Evolutionary conservation across 306 rosid genomes (phyloP), one percentile per base, ranked within the genome.

Genomic region (Pueraria montana): DNA sequence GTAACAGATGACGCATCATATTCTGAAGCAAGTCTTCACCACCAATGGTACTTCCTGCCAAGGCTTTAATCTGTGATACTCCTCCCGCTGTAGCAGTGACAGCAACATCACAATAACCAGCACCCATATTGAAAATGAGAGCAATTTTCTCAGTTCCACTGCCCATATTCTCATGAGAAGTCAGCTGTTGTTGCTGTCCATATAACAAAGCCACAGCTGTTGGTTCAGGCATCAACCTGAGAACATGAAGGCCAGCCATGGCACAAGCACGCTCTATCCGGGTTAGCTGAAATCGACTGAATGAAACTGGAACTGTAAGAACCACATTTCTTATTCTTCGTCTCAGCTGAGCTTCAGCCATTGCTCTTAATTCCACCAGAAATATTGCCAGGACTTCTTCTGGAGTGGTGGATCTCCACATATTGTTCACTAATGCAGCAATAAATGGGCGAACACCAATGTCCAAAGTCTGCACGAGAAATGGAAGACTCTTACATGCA

Each of bases 1-100:
- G 97, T 65, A 92, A 79, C 46, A 95, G 88, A 85, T 90, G 42
- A 11, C 23, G 87, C 93, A 93, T 92, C 89, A 88, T 92, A 55
- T 89, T 95, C 87, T 92, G 98, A 83, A 95, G 98, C 74, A 95
- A 70, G 87, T 95, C 99, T 86, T 95, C 99, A 61, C 99, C 99
- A 21, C 98, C 99, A n/a, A 89, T 64, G 32, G 97, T 82, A 79
- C 88, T 83, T 82, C 99, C 99, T 24, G 96, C 90, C 80, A 95
- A 78, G 63, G 99, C 88, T 85, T 89, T 93, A 74, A 93, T 93
- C 84, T 95, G 94, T 2, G 97, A 89, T 48, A 92, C 89, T 67
- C 99, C 98, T 63, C 96, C 96, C 0, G 93, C 93, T 21, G 96
- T 86, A 63, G 93, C 96, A 32, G 91, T 80, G 26, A 93, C 87